phyloP scores from a whole-genome alignment of 805 yeast species.

The Torulaspora delbrueckii region DNA sequence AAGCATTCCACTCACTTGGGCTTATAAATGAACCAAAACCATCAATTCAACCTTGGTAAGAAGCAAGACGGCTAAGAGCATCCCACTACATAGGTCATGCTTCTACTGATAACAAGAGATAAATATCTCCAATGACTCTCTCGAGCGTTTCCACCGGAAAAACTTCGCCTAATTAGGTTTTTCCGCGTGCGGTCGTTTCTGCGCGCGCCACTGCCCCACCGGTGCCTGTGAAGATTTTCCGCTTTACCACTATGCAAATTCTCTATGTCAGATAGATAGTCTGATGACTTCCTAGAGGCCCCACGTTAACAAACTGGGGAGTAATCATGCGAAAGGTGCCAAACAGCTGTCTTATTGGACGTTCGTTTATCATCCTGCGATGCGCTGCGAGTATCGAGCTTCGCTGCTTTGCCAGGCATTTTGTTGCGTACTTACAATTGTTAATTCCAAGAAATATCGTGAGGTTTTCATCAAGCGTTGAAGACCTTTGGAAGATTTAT shows the following conservation, averaged over 20 bases:
- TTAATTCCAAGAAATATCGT: too few relatives aligned
- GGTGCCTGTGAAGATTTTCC: conserved; percentile 6
- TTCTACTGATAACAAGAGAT: conserved; percentile 1
- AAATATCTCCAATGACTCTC: background rate
- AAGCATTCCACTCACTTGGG: too few relatives aligned
- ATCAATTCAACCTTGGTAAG: too few relatives aligned
- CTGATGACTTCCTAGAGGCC: background rate
- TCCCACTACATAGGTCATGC: conserved; percentile 5
- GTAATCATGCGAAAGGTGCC: too few relatives aligned
- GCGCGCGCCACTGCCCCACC: background rate
- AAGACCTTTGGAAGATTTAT: background rate
- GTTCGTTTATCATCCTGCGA: background rate
- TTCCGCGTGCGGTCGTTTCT: background rate
- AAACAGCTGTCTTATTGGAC: background rate
- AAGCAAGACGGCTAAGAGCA: background rate
- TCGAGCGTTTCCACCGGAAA: conserved; percentile 1
- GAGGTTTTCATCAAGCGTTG: too few relatives aligned
- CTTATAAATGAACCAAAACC: background rate
- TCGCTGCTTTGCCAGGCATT: background rate
- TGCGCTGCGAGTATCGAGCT: background rate
- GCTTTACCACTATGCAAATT: background rate
- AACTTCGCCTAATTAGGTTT: background rate
- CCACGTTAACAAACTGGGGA: background rate
- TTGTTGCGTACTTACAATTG: too few relatives aligned
- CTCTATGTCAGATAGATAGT: background rate